phyloP scores from a whole-genome alignment of 75 land plant species.

The Isoetes taiwanensis region DNA sequence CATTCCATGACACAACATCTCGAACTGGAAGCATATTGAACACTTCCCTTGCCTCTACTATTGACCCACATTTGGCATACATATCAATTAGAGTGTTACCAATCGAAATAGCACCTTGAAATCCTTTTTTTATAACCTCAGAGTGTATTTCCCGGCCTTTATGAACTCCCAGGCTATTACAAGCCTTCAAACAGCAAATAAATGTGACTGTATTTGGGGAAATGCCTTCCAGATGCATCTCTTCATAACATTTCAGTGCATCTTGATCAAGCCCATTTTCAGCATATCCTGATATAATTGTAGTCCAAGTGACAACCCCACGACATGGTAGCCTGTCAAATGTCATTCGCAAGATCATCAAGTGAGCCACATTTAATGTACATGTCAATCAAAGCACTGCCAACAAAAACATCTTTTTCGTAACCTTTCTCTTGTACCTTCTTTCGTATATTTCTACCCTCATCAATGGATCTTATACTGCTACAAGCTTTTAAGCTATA shows the following conservation, averaged over 20 bases:
- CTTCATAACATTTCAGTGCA: background rate
- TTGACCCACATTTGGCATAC: slow-evolving; percentile 30
- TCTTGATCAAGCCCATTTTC: background rate
- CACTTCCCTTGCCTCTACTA: slow-evolving; percentile 21
- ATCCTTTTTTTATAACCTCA: slow-evolving; percentile 19
- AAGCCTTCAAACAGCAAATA: slow-evolving; percentile 30
- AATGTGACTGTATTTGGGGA: slow-evolving; percentile 16
- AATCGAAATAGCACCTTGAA: slow-evolving; percentile 11
- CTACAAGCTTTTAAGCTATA: background rate
- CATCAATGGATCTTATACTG: background rate
- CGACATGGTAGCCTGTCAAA: slow-evolving; percentile 1
- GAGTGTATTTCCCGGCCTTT: slow-evolving; percentile 35
- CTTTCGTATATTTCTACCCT: slow-evolving; percentile 8
- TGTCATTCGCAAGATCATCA: background rate
- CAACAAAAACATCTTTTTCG: background rate
- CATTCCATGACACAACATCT: slow-evolving; percentile 29
- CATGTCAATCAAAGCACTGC: background rate
- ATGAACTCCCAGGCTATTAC: slow-evolving; percentile 13
- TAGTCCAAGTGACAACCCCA: slow-evolving; percentile 1
- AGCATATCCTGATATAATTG: slow-evolving; percentile 8
- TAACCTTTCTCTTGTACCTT: slow-evolving; percentile 6
- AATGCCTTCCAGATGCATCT: slow-evolving; percentile 16
- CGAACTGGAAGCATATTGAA: slow-evolving; percentile 11
- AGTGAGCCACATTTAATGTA: background rate
- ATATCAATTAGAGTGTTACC: slow-evolving; percentile 27